Conservation (phyloP, 2,329 filamentous ascomycete genomes). For the Chaetomium sp. region DNA sequence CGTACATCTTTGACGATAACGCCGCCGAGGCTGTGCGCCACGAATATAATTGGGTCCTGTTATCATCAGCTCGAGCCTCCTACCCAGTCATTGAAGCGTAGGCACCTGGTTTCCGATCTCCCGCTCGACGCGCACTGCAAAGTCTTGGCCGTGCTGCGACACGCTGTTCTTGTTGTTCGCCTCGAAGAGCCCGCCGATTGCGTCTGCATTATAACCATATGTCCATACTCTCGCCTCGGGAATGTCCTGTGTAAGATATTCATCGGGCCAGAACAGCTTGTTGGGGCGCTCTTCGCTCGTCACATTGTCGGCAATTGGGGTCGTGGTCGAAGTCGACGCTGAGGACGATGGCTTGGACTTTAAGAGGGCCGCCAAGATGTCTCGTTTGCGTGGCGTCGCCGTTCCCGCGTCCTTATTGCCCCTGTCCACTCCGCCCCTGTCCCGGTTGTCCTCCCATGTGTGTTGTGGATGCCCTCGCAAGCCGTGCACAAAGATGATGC, state of each 20-base stretch:
- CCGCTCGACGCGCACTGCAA: conserved; percentile 27
- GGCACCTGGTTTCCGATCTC: conserved; percentile 26
- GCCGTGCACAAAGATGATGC: conserved; percentile 33
- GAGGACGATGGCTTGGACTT: conserved; percentile 1
- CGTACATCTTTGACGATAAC: conserved; percentile 33
- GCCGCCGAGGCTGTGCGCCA: conserved; percentile 35
- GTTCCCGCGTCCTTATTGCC: conserved; percentile 2
- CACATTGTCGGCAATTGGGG: neutral
- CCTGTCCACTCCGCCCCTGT: neutral
- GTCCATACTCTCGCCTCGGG: conserved; percentile 34
- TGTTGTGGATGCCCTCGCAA: conserved; percentile 29
- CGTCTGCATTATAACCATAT: conserved; percentile 37
- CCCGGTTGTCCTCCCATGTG: conserved; percentile 27
- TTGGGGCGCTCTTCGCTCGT: neutral
- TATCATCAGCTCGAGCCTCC: conserved; percentile 1
- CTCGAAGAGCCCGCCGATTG: conserved; percentile 30
- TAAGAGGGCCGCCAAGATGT: conserved; percentile 7
- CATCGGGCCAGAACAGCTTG: conserved; percentile 31
- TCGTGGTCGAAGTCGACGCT: neutral
- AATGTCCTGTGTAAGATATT: conserved; percentile 31
- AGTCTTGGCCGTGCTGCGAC: conserved; percentile 31
- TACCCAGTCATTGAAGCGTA: neutral
- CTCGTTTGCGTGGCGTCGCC: conserved; percentile 9
- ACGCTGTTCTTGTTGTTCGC: conserved; percentile 34
- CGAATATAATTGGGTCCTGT: conserved; percentile 30